Evolutionary conservation across 1,284 basidiomycete species (phyloP), one percentile per base, ranked within the genome.

Genomic region (Puccinia polysora): DNA sequence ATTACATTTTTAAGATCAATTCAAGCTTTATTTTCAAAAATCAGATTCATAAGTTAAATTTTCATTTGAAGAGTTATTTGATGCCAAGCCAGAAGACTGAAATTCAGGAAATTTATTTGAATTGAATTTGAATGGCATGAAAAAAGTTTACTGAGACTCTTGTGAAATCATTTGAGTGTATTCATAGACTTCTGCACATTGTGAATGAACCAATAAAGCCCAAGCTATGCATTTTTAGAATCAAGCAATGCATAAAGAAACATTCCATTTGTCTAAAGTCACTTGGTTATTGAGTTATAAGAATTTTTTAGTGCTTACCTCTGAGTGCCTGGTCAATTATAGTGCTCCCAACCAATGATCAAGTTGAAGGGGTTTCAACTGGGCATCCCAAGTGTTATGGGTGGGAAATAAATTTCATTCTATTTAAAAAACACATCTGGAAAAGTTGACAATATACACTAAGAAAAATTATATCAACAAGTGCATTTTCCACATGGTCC

Each of bases 401-500:
- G n/a, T n/a, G n/a, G n/a, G n/a, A n/a, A n/a, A n/a, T n/a, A n/a
- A n/a, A n/a, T n/a, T n/a, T n/a, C n/a, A n/a, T n/a, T n/a, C n/a
- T n/a, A n/a, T n/a, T n/a, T n/a, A n/a, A n/a, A n/a, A n/a, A n/a
- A n/a, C n/a, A n/a, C n/a, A n/a, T n/a, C n/a, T n/a, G n/a, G n/a
- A n/a, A n/a, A n/a, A n/a, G n/a, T 14, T 34, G 30, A 43, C 8
- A 10, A 28, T 28, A 15, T n/a, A 64, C 55, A 10, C 6, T 40
- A 49, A 36, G 18, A 10, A 73, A 10, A 56, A 50, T 12, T 8
- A 55, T 81, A 86, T 76, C 75, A 91, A 60, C 90, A 79, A 98
- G 81, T 14, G 92, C 90, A 80, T 97, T 94, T 0, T 92, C 92
- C 14, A 98, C 83, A 0, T 85, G 82, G 0, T 89, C 86, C 14